phyloP scores from a whole-genome alignment of 306 rosid genomes.

The Vicia faba region DNA sequence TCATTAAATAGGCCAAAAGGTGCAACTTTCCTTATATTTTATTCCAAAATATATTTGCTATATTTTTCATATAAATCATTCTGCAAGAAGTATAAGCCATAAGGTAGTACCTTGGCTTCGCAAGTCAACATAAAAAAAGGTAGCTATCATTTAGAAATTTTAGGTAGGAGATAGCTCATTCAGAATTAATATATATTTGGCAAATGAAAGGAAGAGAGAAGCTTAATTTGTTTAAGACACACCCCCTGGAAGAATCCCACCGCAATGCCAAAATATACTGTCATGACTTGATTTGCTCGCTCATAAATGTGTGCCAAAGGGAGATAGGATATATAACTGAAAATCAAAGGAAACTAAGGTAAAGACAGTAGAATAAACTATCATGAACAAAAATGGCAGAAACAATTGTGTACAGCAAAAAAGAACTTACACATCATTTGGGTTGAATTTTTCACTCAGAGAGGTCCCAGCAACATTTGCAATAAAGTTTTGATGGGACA shows the following conservation, averaged over 20 bases:
- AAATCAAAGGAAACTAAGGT: slow-evolving; percentile 41
- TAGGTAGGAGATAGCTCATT: background rate
- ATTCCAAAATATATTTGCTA: too few species aligned
- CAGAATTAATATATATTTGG: slow-evolving; percentile 1
- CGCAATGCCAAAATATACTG: slow-evolving; percentile 71
- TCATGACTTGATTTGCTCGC: slow-evolving; percentile 81
- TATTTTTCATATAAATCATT: too few species aligned
- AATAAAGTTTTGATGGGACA: slow-evolving; percentile 85
- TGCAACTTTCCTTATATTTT: too few species aligned
- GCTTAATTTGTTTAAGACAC: slow-evolving; percentile 41
- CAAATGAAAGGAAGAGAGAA: slow-evolving; percentile 32
- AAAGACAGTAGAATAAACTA: slow-evolving; percentile 34
- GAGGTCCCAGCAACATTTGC: slow-evolving; percentile 85
- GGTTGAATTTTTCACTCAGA: slow-evolving; percentile 51
- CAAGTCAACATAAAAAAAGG: slow-evolving; percentile 14
- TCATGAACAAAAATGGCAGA: slow-evolving; percentile 19
- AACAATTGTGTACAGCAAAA: slow-evolving; percentile 13
- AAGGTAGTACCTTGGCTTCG: slow-evolving; percentile 12
- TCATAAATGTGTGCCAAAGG: slow-evolving; percentile 98
- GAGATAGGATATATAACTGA: slow-evolving; percentile 93
- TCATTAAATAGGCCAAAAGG: too few species aligned
- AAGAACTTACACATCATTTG: slow-evolving; percentile 82
- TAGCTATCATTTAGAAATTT: too few species aligned
- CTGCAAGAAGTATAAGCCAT: too few species aligned
- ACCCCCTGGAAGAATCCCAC: slow-evolving; percentile 99